Percentiles rank a stretch among this genome's conserved stretches.
phyloP scores from a whole-genome alignment of 2,329 filamentous ascomycete species.

The Diplodia corticola region DNA sequence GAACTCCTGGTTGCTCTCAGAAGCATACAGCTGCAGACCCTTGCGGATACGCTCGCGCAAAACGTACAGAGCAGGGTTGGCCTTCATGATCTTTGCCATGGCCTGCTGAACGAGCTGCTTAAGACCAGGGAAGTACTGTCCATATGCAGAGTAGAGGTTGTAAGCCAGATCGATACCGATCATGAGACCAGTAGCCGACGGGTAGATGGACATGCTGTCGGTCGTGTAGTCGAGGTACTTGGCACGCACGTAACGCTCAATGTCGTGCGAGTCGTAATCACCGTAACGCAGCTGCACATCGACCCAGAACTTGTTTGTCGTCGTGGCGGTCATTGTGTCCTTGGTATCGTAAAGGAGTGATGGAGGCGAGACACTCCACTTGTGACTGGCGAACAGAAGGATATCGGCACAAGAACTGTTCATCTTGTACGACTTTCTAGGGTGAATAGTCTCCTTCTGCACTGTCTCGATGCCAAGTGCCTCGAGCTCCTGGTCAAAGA shows the following conservation, averaged over 20 bases:
- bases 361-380: conserved; percentile 96
- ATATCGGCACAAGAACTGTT: conserved; percentile 99
- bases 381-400: conserved; percentile 92
- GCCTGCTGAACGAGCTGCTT: conserved; percentile 96
- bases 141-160: conserved; percentile 97
- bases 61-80: conserved; percentile 94
- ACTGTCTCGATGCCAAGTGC: conserved; percentile 95
- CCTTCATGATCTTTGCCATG: conserved; percentile 99
- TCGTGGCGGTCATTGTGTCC: conserved; percentile 88
- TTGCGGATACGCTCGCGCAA: conserved; percentile 97
- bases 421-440: conserved; percentile 99
- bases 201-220: conserved; percentile 98
- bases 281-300: conserved; percentile 96
- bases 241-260: conserved; percentile 93
- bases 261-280: conserved; percentile 98
- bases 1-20: conserved; percentile 98
- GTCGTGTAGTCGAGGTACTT: conserved; percentile 99
- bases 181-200: conserved; percentile 95
- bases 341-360: conserved; percentile 95
- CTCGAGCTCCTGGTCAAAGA: conserved; percentile 96
- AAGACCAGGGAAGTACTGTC: conserved; percentile 96
- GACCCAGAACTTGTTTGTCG: conserved; percentile 99
- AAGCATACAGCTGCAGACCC: conserved; percentile 95
- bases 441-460: conserved; percentile 98
- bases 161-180: conserved; percentile 96